A percentile compares a stretch with the other conserved stretches of the same genome.
These are phyloP conservation scores for Cryphonectria parasitica DNA, from an alignment of 2,329 filamentous ascomycete species.

Conservation along the genomic window DNA sequence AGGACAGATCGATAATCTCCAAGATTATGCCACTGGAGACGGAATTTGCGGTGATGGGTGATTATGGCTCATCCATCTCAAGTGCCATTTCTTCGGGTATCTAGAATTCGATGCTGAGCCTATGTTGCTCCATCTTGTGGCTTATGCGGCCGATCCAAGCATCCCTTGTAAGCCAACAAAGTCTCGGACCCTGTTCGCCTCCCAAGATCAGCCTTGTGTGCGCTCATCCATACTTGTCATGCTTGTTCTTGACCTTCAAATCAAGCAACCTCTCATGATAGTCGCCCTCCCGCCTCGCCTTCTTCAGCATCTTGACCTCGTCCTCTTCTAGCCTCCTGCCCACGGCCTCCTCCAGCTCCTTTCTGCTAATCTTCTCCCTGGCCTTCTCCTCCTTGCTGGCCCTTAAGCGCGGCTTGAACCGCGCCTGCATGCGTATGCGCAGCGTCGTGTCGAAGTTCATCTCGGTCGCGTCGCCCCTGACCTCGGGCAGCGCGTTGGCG, in stretches of 20 bases:
- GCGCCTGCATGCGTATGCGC: constrained; percentile 89
- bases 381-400: constrained; percentile 83
- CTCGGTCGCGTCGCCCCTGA: constrained; percentile 75
- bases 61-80: background rate
- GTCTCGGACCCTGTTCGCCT: background rate
- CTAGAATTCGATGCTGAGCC: background rate
- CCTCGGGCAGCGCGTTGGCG: constrained; percentile 57
- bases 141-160: background rate
- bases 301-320: constrained; percentile 83
- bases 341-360: constrained; percentile 81
- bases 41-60: background rate
- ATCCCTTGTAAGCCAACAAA: background rate
- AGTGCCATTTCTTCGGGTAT: background rate
- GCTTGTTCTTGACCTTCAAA: constrained; percentile 88
- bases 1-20: background rate
- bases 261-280: constrained; percentile 87
- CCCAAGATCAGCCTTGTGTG: background rate
- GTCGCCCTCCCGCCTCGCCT: constrained; percentile 80
- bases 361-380: constrained; percentile 80
- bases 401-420: constrained; percentile 85
- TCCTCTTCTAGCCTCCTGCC: constrained; percentile 79
- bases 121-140: background rate
- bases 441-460: constrained; percentile 73
- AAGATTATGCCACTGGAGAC: background rate
- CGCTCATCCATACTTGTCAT: constrained; percentile 74